These are phyloP conservation scores for Rhizodiscina lignyota DNA, from an alignment of 495 filamentous ascomycete species.

Conservation along the genomic window DNA sequence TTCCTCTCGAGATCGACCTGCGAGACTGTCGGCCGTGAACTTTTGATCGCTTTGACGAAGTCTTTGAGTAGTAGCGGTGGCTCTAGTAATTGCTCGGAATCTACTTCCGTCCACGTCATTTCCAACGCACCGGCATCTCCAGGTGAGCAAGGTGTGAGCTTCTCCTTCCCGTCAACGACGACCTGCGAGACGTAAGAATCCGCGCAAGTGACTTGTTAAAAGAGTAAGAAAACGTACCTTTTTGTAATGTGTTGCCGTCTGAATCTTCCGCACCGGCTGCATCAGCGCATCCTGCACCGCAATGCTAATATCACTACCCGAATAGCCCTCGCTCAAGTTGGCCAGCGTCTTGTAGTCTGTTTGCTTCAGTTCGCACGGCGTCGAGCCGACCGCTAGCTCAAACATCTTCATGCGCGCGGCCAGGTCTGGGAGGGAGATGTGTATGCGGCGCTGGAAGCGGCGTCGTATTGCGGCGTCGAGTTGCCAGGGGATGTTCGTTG, in stretches of 20 bases:
- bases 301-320: constrained; percentile 89
- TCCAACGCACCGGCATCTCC: constrained; percentile 72
- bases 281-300: constrained; percentile 95
- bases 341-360: constrained; percentile 68
- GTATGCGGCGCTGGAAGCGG: constrained; percentile 90
- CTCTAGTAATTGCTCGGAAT: constrained; percentile 68
- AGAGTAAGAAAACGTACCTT: constrained; percentile 35
- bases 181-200: constrained; percentile 32
- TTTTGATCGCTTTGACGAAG: constrained; percentile 83
- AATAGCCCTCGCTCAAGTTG: constrained; percentile 78
- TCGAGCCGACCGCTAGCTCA: constrained; percentile 79
- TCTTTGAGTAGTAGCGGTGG: constrained; percentile 78
- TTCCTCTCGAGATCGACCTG: constrained; percentile 66
- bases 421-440: constrained; percentile 81
- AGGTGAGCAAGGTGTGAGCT: constrained; percentile 84
- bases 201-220: not conserved
- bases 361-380: constrained; percentile 66
- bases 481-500: constrained; percentile 99
- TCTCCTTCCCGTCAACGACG: constrained; percentile 49
- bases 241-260: constrained; percentile 97
- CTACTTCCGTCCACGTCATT: constrained; percentile 84
- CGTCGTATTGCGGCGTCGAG: constrained; percentile 93
- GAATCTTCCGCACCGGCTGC: constrained; percentile 94
- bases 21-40: constrained; percentile 76
- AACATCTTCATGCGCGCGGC: constrained; percentile 93